Percentiles rank a stretch among this genome's conserved stretches.
Evolutionary conservation across 2,329 filamentous ascomycete genomes (phyloP).

Genomic region (Colletotrichum zoysiae): DNA sequence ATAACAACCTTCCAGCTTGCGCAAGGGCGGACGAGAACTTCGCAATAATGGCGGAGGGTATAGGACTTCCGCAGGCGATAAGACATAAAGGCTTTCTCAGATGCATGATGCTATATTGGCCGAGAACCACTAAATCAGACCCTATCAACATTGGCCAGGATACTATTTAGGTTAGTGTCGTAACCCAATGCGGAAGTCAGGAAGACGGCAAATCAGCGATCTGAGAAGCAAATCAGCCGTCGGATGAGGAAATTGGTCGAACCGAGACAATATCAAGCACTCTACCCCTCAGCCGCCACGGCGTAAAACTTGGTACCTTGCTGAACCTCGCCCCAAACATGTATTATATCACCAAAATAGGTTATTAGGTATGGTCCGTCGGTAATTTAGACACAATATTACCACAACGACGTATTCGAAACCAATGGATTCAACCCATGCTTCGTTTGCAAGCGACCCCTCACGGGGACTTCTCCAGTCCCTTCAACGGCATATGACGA

Average conservation of each 20-base stretch:
- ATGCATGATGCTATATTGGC: background rate
- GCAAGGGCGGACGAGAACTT: conserved; percentile 16
- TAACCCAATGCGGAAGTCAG: background rate
- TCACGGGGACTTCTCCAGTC: background rate
- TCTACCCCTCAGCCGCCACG: background rate
- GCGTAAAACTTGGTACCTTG: background rate
- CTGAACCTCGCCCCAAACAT: background rate
- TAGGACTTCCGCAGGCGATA: background rate
- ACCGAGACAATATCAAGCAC: background rate
- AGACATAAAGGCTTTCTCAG: background rate
- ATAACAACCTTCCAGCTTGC: conserved; percentile 40
- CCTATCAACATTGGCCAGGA: background rate
- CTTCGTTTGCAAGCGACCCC: background rate
- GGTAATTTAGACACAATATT: background rate
- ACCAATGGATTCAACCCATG: background rate
- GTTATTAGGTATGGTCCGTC: background rate
- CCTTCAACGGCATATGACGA: background rate
- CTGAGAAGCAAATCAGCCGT: background rate
- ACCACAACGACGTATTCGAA: background rate
- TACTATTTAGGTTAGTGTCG: background rate
- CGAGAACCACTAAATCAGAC: background rate
- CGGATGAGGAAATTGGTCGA: background rate
- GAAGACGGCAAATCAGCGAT: background rate
- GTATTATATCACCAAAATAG: background rate
- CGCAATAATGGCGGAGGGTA: conserved; percentile 12